Evolutionary conservation across 257 asterid genomes (phyloP).

Genomic region (Solanum corneliomulleri): DNA sequence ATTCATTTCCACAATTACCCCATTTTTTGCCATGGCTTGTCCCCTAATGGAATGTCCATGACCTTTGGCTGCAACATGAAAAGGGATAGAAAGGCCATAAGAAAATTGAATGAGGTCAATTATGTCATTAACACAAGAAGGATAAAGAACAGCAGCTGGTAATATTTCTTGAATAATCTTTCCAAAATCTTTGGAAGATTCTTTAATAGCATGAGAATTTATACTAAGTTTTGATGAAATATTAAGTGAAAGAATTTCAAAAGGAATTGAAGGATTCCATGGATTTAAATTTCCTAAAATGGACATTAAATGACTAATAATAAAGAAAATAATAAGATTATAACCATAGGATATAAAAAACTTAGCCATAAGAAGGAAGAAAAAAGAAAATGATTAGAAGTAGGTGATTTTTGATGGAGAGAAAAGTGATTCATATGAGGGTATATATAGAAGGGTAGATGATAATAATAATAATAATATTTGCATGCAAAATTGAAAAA

Average conservation of each 20-base stretch:
- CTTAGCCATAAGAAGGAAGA: constrained; percentile 24
- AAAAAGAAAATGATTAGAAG: not conserved
- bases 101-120: constrained; percentile 27
- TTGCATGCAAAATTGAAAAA: not conserved
- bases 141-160: constrained; percentile 48
- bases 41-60: constrained; percentile 70
- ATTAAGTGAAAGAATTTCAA: constrained; percentile 2
- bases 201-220: constrained; percentile 12
- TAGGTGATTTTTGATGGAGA: not conserved
- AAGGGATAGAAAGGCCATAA: constrained; percentile 27
- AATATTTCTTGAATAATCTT: constrained; percentile 22
- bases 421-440: not conserved
- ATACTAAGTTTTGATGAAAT: constrained; percentile 12
- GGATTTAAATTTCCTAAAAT: constrained; percentile 9
- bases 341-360: not conserved
- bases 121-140: constrained; percentile 40
- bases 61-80: constrained; percentile 51
- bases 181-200: constrained; percentile 56
- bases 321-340: constrained; percentile 1
- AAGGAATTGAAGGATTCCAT: constrained; percentile 9
- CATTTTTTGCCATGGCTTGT: constrained; percentile 53
- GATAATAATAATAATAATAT: not conserved
- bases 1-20: constrained; percentile 60
- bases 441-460: not conserved
- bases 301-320: constrained; percentile 10